These are phyloP conservation scores for Dactylonectria macrodidyma DNA, from an alignment of 2,329 filamentous ascomycete species.

Conservation along the genomic window DNA sequence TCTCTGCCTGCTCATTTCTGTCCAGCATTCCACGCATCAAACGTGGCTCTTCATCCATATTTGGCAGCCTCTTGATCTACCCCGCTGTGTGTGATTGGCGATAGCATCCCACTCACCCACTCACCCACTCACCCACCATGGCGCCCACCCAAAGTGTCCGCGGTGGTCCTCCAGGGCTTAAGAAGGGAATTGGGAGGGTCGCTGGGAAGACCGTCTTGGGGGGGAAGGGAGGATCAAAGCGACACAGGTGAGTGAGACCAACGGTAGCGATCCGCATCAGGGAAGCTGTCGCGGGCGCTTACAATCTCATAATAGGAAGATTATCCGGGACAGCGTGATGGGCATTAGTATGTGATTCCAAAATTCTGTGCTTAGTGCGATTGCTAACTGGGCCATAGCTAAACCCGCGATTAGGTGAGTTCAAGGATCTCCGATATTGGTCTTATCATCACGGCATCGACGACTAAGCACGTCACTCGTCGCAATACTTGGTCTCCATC, in stretches of 20 bases:
- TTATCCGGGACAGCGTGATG: conserved; percentile 62
- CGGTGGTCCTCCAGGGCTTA: conserved; percentile 49
- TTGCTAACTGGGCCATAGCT: conserved; percentile 53
- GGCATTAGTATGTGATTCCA: conserved; percentile 64
- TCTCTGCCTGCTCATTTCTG: too few relatives aligned
- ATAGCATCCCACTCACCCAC: too few relatives aligned
- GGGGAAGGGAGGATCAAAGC: conserved; percentile 40
- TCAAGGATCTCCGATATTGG: background rate
- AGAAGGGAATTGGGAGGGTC: conserved; percentile 29
- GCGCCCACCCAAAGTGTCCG: conserved; percentile 47
- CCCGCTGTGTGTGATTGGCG: too few relatives aligned
- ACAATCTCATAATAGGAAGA: conserved; percentile 56
- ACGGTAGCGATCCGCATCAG: background rate
- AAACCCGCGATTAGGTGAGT: conserved; percentile 69
- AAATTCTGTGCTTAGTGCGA: background rate
- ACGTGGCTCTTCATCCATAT: too few relatives aligned
- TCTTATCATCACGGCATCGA: background rate
- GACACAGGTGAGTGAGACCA: conserved; percentile 45
- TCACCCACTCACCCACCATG: conserved; percentile 34
- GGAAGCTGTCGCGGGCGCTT: conserved; percentile 1
- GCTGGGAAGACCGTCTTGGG: conserved; percentile 45
- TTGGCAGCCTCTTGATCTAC: too few relatives aligned
- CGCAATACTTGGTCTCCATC: conserved; percentile 1
- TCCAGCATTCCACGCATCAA: too few relatives aligned
- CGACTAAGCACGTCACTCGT: background rate